Conservation (phyloP, 2,329 filamentous ascomycete genomes). For the Aspergillus viridinutans region DNA sequence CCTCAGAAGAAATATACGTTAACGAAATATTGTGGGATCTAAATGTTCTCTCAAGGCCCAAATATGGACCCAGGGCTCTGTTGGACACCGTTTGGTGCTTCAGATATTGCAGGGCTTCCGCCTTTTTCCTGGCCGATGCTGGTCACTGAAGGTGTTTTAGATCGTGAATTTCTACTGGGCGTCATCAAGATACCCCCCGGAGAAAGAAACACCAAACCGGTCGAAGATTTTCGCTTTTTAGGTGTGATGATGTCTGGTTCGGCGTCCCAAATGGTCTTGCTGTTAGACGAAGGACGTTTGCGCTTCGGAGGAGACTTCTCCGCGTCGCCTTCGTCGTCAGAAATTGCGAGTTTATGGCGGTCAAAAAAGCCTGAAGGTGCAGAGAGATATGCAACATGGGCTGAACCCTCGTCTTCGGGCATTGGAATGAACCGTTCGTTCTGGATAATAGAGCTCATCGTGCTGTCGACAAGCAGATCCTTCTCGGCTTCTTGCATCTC, state of each 20-base stretch:
- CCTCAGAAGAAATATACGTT: neutral
- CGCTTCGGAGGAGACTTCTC: conserved; percentile 9
- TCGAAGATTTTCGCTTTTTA: conserved; percentile 13
- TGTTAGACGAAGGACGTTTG: conserved; percentile 1
- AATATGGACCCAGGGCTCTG: neutral
- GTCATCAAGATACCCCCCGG: conserved; percentile 19
- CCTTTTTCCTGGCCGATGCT: neutral
- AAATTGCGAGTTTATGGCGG: conserved; percentile 33
- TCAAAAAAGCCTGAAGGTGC: conserved; percentile 35
- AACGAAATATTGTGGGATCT: neutral
- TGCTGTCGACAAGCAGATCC: conserved; percentile 55
- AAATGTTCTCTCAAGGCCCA: neutral
- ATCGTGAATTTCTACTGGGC: conserved; percentile 2
- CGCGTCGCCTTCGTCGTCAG: conserved; percentile 22
- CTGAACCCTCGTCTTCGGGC: conserved; percentile 24
- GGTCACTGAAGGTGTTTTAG: neutral
- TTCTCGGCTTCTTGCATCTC: conserved; percentile 54
- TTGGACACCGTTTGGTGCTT: neutral
- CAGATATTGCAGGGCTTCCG: neutral
- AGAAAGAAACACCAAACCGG: conserved; percentile 8
- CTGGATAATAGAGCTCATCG: conserved; percentile 57
- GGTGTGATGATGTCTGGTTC: conserved; percentile 8
- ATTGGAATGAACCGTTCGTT: conserved; percentile 49
- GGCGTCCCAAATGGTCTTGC: neutral
- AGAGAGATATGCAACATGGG: conserved; percentile 24